A percentile compares a stretch with the other conserved stretches of the same genome.
phyloP scores from a whole-genome alignment of 306 rosid species.

The Cicer arietinum region DNA sequence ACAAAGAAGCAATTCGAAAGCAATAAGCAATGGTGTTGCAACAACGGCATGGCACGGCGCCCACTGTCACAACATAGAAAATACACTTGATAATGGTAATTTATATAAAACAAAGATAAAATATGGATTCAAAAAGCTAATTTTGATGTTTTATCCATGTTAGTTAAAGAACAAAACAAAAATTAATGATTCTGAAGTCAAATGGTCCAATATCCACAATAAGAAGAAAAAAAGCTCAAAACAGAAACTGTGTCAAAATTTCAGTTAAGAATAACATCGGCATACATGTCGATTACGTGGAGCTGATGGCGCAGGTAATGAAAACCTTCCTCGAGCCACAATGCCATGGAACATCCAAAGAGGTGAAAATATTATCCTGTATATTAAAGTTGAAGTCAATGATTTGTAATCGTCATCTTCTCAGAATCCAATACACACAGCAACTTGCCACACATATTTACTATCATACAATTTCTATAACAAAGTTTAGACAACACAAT shows the following conservation, averaged over 20 bases:
- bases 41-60: constrained; percentile 98
- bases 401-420: constrained; percentile 23
- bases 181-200: constrained; percentile 33
- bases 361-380: constrained; percentile 84
- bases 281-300: constrained; percentile 94
- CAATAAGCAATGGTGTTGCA: constrained; percentile 86
- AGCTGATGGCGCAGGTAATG: constrained; percentile 95
- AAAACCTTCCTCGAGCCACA: constrained; percentile 98
- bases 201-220: constrained; percentile 17
- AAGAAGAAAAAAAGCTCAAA: constrained; percentile 15
- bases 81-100: constrained; percentile 24
- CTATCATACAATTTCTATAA: constrained; percentile 15
- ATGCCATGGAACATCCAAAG: constrained; percentile 93
- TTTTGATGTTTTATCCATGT: constrained; percentile 16
- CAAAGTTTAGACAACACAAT: constrained; percentile 3
- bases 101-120: constrained; percentile 25
- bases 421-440: constrained; percentile 15
- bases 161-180: constrained; percentile 36
- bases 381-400: constrained; percentile 41
- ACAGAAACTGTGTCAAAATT: constrained; percentile 30
- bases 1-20: constrained; percentile 98
- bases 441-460: constrained; percentile 19
- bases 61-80: constrained; percentile 83
- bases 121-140: constrained; percentile 27
- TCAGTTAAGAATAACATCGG: constrained; percentile 37